phyloP scores from a whole-genome alignment of 148 eudicot species.

The Heliamphora exappendiculata region DNA sequence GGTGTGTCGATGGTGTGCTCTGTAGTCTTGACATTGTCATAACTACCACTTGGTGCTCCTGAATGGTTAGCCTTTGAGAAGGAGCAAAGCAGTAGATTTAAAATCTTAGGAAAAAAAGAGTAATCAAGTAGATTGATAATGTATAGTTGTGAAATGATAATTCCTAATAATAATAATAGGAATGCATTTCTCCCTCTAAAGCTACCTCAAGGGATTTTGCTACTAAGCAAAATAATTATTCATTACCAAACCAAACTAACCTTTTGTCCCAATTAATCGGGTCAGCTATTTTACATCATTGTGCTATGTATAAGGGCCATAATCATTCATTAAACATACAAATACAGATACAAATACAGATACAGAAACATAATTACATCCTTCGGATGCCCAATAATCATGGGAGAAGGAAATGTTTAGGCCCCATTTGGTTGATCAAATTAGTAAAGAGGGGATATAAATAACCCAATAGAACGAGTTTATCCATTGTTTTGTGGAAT shows the following conservation, averaged over 20 bases:
- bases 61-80: conserved; percentile 27
- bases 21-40: conserved; percentile 23
- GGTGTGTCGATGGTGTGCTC: conserved; percentile 25
- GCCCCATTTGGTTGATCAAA: background rate
- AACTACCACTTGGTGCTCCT: conserved; percentile 17
- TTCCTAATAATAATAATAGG: background rate
- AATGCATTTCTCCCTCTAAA: background rate
- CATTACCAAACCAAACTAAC: no score
- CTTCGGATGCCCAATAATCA: background rate
- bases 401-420: background rate
- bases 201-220: no score
- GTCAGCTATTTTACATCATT: no score
- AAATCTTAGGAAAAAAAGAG: background rate
- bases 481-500: no score
- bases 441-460: background rate
- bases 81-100: background rate
- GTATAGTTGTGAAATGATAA: background rate
- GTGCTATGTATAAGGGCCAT: no score
- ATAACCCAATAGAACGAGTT: no score
- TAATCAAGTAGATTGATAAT: background rate
- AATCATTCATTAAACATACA: no score
- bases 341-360: background rate
- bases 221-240: no score
- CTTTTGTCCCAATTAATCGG: no score
- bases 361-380: background rate